A percentile compares a stretch with the other conserved stretches of the same genome.
Evolutionary conservation across 2,329 filamentous ascomycete genomes (phyloP).

Genomic region (Dendryphion nanum): DNA sequence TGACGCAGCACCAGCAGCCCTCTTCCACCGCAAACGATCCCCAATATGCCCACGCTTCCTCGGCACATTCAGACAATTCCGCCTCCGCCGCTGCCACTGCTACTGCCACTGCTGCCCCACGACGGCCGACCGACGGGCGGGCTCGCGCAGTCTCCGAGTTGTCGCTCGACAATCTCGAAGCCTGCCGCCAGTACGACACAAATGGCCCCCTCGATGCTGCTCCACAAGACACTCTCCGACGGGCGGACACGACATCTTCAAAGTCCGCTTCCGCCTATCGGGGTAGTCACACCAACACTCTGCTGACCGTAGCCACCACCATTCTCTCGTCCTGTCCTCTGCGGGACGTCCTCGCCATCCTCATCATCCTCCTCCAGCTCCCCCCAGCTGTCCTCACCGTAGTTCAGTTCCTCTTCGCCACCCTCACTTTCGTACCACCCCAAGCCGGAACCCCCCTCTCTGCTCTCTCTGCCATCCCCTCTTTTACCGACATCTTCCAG

Average conservation of each 20-base stretch:
- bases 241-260: slow-evolving; percentile 61
- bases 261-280: slow-evolving; percentile 66
- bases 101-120: slow-evolving; percentile 5
- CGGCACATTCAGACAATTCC: slow-evolving; percentile 7
- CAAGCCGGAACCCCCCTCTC: slow-evolving; percentile 71
- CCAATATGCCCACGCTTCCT: slow-evolving; percentile 7
- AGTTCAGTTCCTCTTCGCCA: slow-evolving; percentile 89
- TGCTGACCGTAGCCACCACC: slow-evolving; percentile 75
- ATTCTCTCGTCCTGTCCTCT: slow-evolving; percentile 88
- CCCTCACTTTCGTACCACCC: slow-evolving; percentile 87
- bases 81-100: slow-evolving; percentile 9
- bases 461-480: slow-evolving; percentile 69
- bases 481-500: slow-evolving; percentile 88
- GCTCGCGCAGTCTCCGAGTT: slow-evolving; percentile 44
- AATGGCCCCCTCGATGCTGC: slow-evolving; percentile 35
- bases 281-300: no score
- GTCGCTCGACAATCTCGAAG: slow-evolving; percentile 42
- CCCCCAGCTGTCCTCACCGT: slow-evolving; percentile 83
- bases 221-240: slow-evolving; percentile 47
- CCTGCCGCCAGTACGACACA: slow-evolving; percentile 30
- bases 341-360: slow-evolving; percentile 92
- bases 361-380: slow-evolving; percentile 91
- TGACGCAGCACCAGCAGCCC: slow-evolving; percentile 22
- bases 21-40: neutral
- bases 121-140: slow-evolving; percentile 22